Evolutionary conservation across 768 basidiomycete genomes (phyloP), one percentile per base, ranked within the genome.

Genomic region (Calocera viscosa): DNA sequence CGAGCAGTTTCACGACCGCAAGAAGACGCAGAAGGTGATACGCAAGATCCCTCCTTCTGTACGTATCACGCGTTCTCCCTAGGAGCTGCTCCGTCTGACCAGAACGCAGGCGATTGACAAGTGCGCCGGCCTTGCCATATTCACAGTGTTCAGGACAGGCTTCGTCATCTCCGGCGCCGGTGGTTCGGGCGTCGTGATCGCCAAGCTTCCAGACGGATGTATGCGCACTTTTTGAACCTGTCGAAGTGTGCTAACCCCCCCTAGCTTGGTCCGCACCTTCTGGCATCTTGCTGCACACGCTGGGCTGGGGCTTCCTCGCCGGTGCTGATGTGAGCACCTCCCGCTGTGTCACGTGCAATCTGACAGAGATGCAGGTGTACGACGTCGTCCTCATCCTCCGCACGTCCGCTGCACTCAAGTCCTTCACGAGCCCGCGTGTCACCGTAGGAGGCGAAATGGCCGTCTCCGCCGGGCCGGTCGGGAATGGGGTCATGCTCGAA

Each of bases 381-480:
- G 65, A 66, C 35, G 65, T 66, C 17, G 65, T 66, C 32, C 49
- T 66, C 11, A 66, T 66, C 24, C 43, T 66, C 16, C 65, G 65
- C 14, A 66, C 30, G 5, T 28, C 26, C 14, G 30, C 28, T 16
- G 65, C 65, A 7, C 41, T 66, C 22, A 66, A 49, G 26, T 40
- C 65, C 5, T 66, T 66, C 39, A 26, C 65, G 10, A 66, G 49
- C 32, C 65, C 65, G 12, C 43, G 49, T 30, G 65, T 66, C 14
- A 53, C 65, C 5, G 16, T 66, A 7, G 65, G 65, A 26, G 65
- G 26, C 8, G 65, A 66, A 33, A 14, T 64, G 47, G 30, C 43
- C 24, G 65, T 66, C 8, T 30, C 65, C n/a, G 65, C 65, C 28
- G 65, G 65, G 1, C 65, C 65, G 1, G 24, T 66, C 1, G 65